Evolutionary conservation across 169 alveolate species (phyloP).

Genomic region (Miamiensis avidus): DNA sequence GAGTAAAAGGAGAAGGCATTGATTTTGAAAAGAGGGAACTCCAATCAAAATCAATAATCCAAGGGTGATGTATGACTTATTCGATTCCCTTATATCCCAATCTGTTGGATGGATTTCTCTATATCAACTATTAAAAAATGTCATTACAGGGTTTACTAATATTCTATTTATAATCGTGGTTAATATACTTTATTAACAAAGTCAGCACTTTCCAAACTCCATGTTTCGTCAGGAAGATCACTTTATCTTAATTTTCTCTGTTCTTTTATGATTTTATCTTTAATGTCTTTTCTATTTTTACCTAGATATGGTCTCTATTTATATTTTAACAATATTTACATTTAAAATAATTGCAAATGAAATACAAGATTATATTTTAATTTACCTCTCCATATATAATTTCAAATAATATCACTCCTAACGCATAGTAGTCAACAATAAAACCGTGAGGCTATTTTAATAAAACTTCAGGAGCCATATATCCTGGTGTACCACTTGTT

Average conservation of each 20-base stretch:
- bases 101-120: neutral
- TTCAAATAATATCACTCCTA: slow-evolving; percentile 53
- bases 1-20: neutral
- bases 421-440: slow-evolving; percentile 51
- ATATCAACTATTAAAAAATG: neutral
- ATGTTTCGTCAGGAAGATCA: neutral
- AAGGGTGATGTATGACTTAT: neutral
- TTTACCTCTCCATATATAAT: slow-evolving; percentile 38
- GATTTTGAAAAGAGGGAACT: neutral
- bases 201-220: neutral
- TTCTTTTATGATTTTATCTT: slow-evolving; percentile 50
- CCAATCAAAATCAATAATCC: neutral
- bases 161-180: too few species aligned
- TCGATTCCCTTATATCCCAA: neutral
- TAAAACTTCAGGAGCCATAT: slow-evolving; percentile 75
- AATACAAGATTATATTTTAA: neutral
- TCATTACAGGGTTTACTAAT: too few species aligned
- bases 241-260: neutral
- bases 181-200: neutral
- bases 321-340: neutral
- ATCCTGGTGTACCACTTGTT: slow-evolving; percentile 82
- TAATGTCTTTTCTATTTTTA: slow-evolving; percentile 64
- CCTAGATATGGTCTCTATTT: slow-evolving; percentile 72
- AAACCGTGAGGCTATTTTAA: slow-evolving; percentile 61
- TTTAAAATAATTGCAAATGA: neutral